Conservation (phyloP, 2,329 filamentous ascomycete species). For the Aciculosporium take region DNA sequence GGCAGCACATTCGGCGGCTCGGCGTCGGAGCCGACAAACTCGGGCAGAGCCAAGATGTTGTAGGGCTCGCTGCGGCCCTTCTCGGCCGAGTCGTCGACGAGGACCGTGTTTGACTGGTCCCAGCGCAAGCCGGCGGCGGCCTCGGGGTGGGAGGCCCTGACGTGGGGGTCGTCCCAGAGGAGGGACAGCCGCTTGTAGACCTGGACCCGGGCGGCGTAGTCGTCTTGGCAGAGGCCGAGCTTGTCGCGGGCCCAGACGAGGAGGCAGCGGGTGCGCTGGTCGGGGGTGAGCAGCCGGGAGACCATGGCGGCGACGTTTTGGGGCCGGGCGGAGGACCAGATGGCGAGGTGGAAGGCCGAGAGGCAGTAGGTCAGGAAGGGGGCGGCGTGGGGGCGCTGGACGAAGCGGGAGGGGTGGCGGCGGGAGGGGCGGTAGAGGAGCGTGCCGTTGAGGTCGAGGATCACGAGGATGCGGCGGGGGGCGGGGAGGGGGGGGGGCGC, state of each 20-base stretch:
- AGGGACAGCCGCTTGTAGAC: slow-evolving; percentile 74
- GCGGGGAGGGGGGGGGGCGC: slow-evolving; percentile 25
- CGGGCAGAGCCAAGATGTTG: slow-evolving; percentile 69
- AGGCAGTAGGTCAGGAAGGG: slow-evolving; percentile 63
- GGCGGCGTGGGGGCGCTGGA: slow-evolving; percentile 51
- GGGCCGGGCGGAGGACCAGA: slow-evolving; percentile 79
- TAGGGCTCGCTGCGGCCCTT: slow-evolving; percentile 74
- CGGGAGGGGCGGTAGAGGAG: slow-evolving; percentile 56
- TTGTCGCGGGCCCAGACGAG: slow-evolving; percentile 67
- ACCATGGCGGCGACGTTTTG: slow-evolving; percentile 60
- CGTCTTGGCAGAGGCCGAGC: slow-evolving; percentile 47
- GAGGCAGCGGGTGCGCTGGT: slow-evolving; percentile 41
- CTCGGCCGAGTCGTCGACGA: slow-evolving; percentile 72
- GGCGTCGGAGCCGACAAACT: slow-evolving; percentile 43
- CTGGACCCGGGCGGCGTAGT: slow-evolving; percentile 61
- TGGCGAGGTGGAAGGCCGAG: slow-evolving; percentile 60
- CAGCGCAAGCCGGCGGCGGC: slow-evolving; percentile 34
- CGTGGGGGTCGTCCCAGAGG: slow-evolving; percentile 47
- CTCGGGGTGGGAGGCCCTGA: slow-evolving; percentile 31
- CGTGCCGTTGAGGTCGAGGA: slow-evolving; percentile 90
- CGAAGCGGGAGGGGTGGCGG: slow-evolving; percentile 34
- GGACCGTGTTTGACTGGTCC: slow-evolving; percentile 73
- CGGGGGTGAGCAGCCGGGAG: slow-evolving; percentile 42
- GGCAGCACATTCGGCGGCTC: slow-evolving; percentile 34
- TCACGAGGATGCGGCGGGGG: slow-evolving; percentile 56